These are phyloP conservation scores for Haplosporangium gracile DNA, from an alignment of 192 early-diverging fungal genomes.

Conservation along the genomic window DNA sequence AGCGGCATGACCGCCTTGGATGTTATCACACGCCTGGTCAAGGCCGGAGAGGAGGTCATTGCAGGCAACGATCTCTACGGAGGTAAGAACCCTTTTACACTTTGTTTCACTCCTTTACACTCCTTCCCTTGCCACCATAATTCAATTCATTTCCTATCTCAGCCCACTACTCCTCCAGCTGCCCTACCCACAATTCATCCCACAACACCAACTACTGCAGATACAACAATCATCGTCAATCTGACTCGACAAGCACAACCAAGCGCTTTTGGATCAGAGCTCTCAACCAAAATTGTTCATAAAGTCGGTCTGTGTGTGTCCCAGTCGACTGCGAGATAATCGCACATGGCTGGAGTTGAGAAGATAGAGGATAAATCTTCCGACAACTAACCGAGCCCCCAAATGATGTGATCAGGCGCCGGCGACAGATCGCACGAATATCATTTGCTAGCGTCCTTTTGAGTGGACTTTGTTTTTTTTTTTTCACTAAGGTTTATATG, in stretches of 20 bases:
- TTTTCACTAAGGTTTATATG: neutral
- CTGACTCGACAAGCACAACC: neutral
- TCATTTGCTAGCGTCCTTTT: constrained; percentile 21
- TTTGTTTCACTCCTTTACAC: neutral
- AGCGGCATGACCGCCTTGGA: constrained; percentile 97
- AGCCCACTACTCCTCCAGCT: neutral
- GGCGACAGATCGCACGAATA: constrained; percentile 10
- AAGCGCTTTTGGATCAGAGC: neutral
- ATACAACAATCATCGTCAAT: neutral
- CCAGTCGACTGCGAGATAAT: constrained; percentile 6
- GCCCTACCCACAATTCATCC: neutral
- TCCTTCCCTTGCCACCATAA: neutral
- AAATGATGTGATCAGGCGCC: constrained; percentile 27
- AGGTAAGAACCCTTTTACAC: constrained; percentile 58
- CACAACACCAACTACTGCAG: neutral
- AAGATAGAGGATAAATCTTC: neutral
- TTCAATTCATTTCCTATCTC: neutral
- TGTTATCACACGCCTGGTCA: constrained; percentile 89
- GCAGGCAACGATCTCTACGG: constrained; percentile 98
- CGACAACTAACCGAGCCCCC: neutral
- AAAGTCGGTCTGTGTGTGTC: neutral
- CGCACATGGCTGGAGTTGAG: neutral
- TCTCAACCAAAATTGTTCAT: constrained; percentile 5
- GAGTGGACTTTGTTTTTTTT: neutral
- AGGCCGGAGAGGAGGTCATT: constrained; percentile 91